Base-by-base conservation (phyloP, 2,329 filamentous ascomycete species). In the Fusarium austroafricanum region DNA sequence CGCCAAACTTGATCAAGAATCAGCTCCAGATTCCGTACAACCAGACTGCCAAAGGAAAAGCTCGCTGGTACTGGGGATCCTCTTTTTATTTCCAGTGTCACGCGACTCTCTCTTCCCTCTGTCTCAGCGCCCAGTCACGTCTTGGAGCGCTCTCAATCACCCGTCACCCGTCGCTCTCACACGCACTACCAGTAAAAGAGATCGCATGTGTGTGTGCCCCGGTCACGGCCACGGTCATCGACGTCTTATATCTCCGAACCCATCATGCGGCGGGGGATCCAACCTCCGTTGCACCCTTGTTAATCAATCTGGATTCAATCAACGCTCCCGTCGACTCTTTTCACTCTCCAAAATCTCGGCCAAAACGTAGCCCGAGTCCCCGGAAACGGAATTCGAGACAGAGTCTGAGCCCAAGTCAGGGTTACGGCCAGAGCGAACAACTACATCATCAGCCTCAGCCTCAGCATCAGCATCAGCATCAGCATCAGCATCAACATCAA, bases 301-400 rank as follows among this genome's bases (percentile, higher is more conserved):
- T 73, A 68, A 78, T 83, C 84, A 87, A 79, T 77, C 84, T 89
- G 86, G 87, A 89, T 85, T 78, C 84, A 75, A 80, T 84, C 85
- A 78, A 81, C 56, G 72, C 26, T 10, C 6, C 73, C 67, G 42
- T 80, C 55, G 73, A 74, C 71, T 49, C 58, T 54, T 46, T 61
- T 51, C 59, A 56, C 44, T 44, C 70, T 61, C 63, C 42, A 47
- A 69, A 61, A 47, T 44, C 68, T 63, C 65, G 70, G 71, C 52
- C 60, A 67, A 72, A 50, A 57, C 67, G 60, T 68, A 71, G 53
- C 55, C 67, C 68, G 55, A 71, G 64, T 51, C 60, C 53, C 47
- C 65, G 40, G 65, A 64, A 51, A 20, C 44, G 53, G 60, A 60
- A 43, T 55, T 50, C 52, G 55, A 59, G 29, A 51, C 67, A 44